Base-by-base conservation (phyloP, 257 asterid genomes). In the Paulownia fortunei region DNA sequence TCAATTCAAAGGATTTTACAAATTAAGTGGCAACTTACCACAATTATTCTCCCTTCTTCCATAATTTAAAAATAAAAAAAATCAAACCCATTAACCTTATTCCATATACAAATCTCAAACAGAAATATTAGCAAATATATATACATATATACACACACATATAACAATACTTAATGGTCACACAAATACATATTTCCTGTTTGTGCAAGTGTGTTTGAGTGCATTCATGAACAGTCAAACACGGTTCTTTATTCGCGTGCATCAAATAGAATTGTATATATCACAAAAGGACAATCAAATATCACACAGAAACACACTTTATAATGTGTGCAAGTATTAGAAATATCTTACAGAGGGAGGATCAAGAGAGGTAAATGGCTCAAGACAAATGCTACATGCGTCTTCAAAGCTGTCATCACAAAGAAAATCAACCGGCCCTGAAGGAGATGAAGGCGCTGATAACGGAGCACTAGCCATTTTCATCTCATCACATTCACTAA, bases 401-500 rank as follows among this genome's bases (percentile, higher is more conserved):
- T 34, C 37, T 34, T 34, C 37, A 34, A 34, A 34, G 37, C 37
- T 34, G 37, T 34, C 37, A 34, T 34, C 37, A n/a, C n/a, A 6
- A 34, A 5, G 2, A 34, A 34, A 2, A 34, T 34, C 5, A 5
- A 5, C 37, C 2, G 37, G 5, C 2, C 7, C 54, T 30, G 37
- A 34, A 34, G 37, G 3, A 2, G 37, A 34, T 34, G 37, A 34
- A 34, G 2, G 37, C 37, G 37, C 37, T 34, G 37, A 34, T 34
- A 5, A 34, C 37, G 5, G 5, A 2, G 5, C 37, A 34, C 3
- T 34, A 34, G 37, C 37, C 37, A 34, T 34, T 34, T 34, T 34
- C 37, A 34, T 5, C 5, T 5, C 37, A 34, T 58, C 49, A 52
- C 36, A 63, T 71, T 70, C 83, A 77, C 52, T n/a, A 34, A 34